Evolutionary conservation across 257 asterid species (phyloP).

Genomic region (Avicennia marina): DNA sequence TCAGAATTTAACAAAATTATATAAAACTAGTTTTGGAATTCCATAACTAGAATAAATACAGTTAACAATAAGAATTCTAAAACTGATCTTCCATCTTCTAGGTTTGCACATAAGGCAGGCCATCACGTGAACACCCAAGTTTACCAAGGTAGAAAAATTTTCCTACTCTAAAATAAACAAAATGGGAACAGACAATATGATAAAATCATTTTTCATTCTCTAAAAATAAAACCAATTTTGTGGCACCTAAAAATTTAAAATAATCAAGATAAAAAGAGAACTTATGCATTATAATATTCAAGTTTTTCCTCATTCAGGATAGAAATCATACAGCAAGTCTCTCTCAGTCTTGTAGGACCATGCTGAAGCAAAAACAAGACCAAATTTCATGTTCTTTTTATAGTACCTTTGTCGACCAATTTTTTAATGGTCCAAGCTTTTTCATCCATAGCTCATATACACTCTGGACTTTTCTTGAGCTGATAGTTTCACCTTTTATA

Average conservation of each 20-base stretch:
- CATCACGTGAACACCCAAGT: slow-evolving; percentile 2
- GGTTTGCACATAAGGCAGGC: not conserved
- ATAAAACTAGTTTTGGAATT: slow-evolving; percentile 5
- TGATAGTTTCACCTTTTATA: slow-evolving; percentile 42
- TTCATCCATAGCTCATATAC: slow-evolving; percentile 67
- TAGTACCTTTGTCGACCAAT: slow-evolving; percentile 45
- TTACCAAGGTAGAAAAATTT: slow-evolving; percentile 3
- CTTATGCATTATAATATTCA: not conserved
- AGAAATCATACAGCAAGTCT: slow-evolving; percentile 6
- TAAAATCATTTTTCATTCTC: too few relatives aligned
- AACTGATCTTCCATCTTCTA: too few relatives aligned
- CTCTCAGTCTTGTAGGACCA: not conserved
- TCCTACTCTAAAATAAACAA: not conserved
- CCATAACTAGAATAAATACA: too few relatives aligned
- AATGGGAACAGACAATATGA: not conserved
- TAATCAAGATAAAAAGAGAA: not conserved
- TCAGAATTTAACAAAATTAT: slow-evolving; percentile 8
- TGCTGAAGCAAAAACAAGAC: not conserved
- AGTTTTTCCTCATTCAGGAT: not conserved
- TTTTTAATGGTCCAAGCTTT: slow-evolving; percentile 43
- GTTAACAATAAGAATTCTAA: too few relatives aligned
- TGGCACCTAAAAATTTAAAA: slow-evolving; percentile 1
- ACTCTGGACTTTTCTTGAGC: slow-evolving; percentile 28
- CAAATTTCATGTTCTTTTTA: too few relatives aligned
- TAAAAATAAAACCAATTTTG: too few relatives aligned